These are phyloP conservation scores for Paspalum notatum DNA, from an alignment of 176 grass and related monocot genomes.

Conservation along the genomic window DNA sequence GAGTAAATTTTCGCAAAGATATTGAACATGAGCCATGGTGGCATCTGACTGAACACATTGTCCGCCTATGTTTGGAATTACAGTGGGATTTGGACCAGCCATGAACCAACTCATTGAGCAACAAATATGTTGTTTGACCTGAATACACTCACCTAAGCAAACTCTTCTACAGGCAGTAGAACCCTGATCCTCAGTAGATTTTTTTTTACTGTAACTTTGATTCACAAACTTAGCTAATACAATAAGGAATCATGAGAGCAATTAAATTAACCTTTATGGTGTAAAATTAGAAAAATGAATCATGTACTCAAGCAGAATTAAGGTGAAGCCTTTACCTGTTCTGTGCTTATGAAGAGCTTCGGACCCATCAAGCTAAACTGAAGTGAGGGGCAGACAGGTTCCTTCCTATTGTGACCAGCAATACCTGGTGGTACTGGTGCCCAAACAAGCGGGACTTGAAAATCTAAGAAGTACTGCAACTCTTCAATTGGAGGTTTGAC, in stretches of 20 bases:
- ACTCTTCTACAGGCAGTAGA: background rate
- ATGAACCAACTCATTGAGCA: background rate
- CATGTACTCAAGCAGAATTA: background rate
- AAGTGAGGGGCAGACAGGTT: conserved; percentile 91
- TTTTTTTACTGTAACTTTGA: conserved; percentile 18
- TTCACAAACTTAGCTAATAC: background rate
- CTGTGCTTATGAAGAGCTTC: conserved; percentile 94
- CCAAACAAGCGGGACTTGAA: conserved; percentile 86
- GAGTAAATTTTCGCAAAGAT: background rate
- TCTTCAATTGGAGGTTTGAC: conserved; percentile 97
- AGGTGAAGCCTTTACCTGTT: conserved; percentile 71
- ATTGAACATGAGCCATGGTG: background rate
- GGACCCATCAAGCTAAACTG: conserved; percentile 96
- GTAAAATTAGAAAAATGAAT: conserved; percentile 9
- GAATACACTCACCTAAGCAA: no score
- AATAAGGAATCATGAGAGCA: conserved; percentile 14
- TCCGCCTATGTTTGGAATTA: background rate
- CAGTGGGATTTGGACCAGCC: background rate
- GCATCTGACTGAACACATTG: background rate
- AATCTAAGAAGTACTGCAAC: conserved; percentile 97
- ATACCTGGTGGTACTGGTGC: conserved; percentile 81
- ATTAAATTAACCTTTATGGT: background rate
- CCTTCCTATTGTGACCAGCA: conserved; percentile 84
- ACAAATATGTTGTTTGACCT: background rate
- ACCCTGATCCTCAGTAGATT: conserved; percentile 8